These are phyloP conservation scores for Carex cristatella DNA, from an alignment of 176 grass and related monocot species.

Conservation along the genomic window DNA sequence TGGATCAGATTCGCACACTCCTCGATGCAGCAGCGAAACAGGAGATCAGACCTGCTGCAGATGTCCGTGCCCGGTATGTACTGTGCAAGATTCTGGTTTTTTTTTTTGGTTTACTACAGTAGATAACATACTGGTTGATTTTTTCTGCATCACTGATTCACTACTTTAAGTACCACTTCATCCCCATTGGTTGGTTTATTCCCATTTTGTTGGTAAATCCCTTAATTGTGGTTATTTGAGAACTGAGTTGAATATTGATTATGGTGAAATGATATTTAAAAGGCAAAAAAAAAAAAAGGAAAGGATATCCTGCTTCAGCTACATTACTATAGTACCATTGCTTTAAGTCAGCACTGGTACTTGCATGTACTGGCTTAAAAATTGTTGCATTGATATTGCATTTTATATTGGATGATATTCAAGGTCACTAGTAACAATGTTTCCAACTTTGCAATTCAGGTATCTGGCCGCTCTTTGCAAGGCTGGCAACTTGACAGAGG, in stretches of 20 bases:
- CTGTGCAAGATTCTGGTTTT: neutral
- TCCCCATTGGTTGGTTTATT: neutral
- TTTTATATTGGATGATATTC: neutral
- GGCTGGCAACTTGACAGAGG: conserved; percentile 57
- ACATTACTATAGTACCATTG: neutral
- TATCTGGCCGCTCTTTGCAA: conserved; percentile 76
- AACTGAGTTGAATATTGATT: neutral
- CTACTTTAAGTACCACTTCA: neutral
- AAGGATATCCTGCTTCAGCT: neutral
- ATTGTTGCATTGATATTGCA: neutral
- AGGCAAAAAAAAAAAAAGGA: neutral
- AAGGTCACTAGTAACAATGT: neutral
- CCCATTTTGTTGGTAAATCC: neutral
- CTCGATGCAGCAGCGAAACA: conserved; percentile 60
- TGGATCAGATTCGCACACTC: conserved; percentile 64
- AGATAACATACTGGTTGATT: neutral
- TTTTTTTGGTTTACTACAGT: too few relatives aligned
- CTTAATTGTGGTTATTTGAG: neutral
- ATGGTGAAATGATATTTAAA: neutral
- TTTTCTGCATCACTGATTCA: neutral
- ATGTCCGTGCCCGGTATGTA: conserved; percentile 42
- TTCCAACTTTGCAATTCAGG: conserved; percentile 16
- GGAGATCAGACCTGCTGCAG: conserved; percentile 41
- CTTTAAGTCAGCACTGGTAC: neutral
- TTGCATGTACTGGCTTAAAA: neutral